phyloP scores from a whole-genome alignment of 176 grass and related monocot genomes.

The Triticum urartu region DNA sequence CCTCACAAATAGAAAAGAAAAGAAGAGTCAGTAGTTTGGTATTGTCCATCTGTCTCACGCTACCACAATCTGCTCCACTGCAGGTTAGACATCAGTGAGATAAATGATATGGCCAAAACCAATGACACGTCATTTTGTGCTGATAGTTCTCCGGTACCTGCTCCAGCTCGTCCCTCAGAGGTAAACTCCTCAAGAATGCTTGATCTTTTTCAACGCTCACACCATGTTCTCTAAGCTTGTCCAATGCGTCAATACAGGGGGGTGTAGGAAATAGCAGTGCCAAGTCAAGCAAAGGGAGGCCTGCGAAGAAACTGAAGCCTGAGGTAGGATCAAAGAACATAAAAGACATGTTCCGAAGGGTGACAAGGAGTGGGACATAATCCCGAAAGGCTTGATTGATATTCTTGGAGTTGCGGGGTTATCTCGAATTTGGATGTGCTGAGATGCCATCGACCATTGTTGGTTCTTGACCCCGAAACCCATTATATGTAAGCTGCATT shows the following conservation, averaged over 20 bases:
- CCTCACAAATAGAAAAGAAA: not conserved
- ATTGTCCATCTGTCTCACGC: not conserved
- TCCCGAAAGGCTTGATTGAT: not conserved
- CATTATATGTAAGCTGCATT: slow-evolving; percentile 1
- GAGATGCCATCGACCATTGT: not conserved
- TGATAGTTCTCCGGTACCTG: slow-evolving; percentile 40
- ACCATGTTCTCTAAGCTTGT: slow-evolving; percentile 16
- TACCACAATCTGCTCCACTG: slow-evolving; percentile 18
- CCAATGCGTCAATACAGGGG: slow-evolving; percentile 30
- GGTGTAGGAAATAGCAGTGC: slow-evolving; percentile 29
- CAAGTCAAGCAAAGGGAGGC: slow-evolving; percentile 60
- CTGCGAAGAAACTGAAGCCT: slow-evolving; percentile 63
- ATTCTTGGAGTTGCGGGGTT: not conserved
- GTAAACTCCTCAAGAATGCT: slow-evolving; percentile 22
- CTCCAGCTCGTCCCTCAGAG: slow-evolving; percentile 41
- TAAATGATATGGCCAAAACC: slow-evolving; percentile 37
- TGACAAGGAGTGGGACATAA: slow-evolving; percentile 55
- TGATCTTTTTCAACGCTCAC: not conserved
- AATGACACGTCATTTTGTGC: slow-evolving; percentile 31
- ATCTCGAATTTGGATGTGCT: not conserved
- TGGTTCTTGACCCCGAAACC: not conserved
- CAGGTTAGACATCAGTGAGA: slow-evolving; percentile 65
- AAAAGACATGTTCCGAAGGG: slow-evolving; percentile 87
- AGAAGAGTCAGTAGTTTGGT: not conserved
- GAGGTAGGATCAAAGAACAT: slow-evolving; percentile 82